These are phyloP conservation scores for Nakazawaea anatomiae DNA, from an alignment of 805 yeast species.

Conservation along the genomic window DNA sequence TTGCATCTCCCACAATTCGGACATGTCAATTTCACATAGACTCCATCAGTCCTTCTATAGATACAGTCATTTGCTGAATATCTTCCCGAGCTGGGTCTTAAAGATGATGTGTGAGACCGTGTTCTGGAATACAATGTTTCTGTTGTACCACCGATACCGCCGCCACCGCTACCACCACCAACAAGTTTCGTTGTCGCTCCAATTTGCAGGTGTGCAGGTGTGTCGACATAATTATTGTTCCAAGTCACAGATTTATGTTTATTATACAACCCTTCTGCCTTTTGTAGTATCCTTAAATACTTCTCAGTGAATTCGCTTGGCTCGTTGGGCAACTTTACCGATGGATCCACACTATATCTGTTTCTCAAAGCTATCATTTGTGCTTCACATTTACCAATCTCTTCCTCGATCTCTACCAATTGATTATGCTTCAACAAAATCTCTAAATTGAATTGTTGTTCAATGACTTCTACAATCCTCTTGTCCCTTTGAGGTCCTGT, in stretches of 20 bases:
- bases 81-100: slow-evolving; percentile 43
- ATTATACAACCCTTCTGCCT: slow-evolving; percentile 15
- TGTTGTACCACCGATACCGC: not conserved
- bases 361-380: slow-evolving; percentile 48
- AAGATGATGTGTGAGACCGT: slow-evolving; percentile 40
- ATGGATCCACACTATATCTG: slow-evolving; percentile 34
- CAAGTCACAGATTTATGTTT: slow-evolving; percentile 6
- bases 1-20: slow-evolving; percentile 61
- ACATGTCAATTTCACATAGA: slow-evolving; percentile 63
- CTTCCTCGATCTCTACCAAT: slow-evolving; percentile 41
- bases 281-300: slow-evolving; percentile 26
- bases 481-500: slow-evolving; percentile 1
- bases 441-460: slow-evolving; percentile 50
- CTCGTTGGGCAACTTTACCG: slow-evolving; percentile 33
- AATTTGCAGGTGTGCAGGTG: not conserved
- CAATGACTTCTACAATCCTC: slow-evolving; percentile 26
- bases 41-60: slow-evolving; percentile 64
- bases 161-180: not conserved
- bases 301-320: slow-evolving; percentile 38
- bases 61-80: slow-evolving; percentile 40
- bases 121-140: slow-evolving; percentile 33
- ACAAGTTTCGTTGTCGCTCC: slow-evolving; percentile 8
- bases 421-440: slow-evolving; percentile 57
- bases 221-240: slow-evolving; percentile 7
- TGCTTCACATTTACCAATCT: slow-evolving; percentile 51